Base-by-base conservation (phyloP, 352 stramenopile genomes). In the Globisporangium viniferum region DNA sequence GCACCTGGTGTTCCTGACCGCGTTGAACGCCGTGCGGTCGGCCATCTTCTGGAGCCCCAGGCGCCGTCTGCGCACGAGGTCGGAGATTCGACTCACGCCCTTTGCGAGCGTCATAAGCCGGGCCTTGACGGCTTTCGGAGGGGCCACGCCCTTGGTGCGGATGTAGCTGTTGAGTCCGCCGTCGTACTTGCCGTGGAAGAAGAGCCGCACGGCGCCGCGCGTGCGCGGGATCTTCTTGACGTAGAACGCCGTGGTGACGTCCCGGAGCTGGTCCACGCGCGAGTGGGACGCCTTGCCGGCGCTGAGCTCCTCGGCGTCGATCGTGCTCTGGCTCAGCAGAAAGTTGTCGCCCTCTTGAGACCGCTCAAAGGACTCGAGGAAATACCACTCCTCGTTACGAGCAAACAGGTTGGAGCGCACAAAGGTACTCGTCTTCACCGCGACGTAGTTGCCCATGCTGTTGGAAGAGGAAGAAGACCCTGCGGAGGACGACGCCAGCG, bases 361-460 rank as follows among this genome's bases (percentile, higher is more conserved):
- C 18, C 27, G 54, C 14, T 70, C 51, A 54, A 81, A 83, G 33
- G 75, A 71, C 48, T 87, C 79, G 10, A 87, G 71, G 53, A 79
- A 87, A 41, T 75, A 84, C 77, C 77, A 85, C 57, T 85, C 71
- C 48, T 88, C 73, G 22, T 85, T 82, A 10, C 65, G 71, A 9
- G 65, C 75, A 2, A 85, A 39, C 9, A 81, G 48, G 7, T 66
- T 71, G 0, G 78, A 82, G 3, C 74, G 72, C 35, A 72, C 69
- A 33, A 86, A 88, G 29, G 74, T 78, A 3, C 66, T 70, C 3
- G 80, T 86, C 54, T 74, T 79, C 6, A 88, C 78, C 6, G 69
- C 66, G 14, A 88, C 48, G 49, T 79, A 74, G 56, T 81, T 72
- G 12, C 66, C 44, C 18, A 51, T 51, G 18, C 44, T 51, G 44